Conservation (phyloP, 225 moss, liverwort and hornwort species). For the Asterella californica region DNA sequence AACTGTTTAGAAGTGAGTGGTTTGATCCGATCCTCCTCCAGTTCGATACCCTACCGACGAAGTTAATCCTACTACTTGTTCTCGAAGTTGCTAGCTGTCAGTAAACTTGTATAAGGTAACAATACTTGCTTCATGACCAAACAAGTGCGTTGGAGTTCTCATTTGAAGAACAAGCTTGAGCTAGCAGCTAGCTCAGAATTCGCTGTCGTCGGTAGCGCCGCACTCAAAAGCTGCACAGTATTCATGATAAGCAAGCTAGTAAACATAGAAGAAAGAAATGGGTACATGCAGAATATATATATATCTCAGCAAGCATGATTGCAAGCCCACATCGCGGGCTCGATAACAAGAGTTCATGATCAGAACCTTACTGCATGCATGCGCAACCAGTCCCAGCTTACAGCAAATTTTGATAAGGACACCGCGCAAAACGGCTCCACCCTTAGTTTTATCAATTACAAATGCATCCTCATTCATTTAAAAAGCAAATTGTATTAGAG, state of each 20-base stretch:
- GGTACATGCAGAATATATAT: too few relatives aligned
- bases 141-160: neutral
- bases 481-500: too few relatives aligned
- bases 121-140: neutral
- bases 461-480: too few relatives aligned
- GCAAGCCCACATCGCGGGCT: too few relatives aligned
- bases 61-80: neutral
- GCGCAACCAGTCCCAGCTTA: too few relatives aligned
- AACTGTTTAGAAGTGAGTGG: neutral
- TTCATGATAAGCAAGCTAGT: neutral
- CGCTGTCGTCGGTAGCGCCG: neutral
- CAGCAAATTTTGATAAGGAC: too few relatives aligned
- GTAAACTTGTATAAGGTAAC: neutral
- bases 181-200: neutral
- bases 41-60: neutral
- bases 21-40: conserved; percentile 13
- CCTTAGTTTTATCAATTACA: too few relatives aligned
- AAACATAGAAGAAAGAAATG: too few relatives aligned
- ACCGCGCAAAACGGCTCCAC: too few relatives aligned
- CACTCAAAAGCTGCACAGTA: conserved; percentile 9
- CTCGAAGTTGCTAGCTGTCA: neutral
- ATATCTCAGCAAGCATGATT: too few relatives aligned
- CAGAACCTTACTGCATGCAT: too few relatives aligned
- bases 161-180: neutral
- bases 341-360: too few relatives aligned